phyloP scores from a whole-genome alignment of 1,284 basidiomycete genomes.

The Rugosomyces carneus region DNA sequence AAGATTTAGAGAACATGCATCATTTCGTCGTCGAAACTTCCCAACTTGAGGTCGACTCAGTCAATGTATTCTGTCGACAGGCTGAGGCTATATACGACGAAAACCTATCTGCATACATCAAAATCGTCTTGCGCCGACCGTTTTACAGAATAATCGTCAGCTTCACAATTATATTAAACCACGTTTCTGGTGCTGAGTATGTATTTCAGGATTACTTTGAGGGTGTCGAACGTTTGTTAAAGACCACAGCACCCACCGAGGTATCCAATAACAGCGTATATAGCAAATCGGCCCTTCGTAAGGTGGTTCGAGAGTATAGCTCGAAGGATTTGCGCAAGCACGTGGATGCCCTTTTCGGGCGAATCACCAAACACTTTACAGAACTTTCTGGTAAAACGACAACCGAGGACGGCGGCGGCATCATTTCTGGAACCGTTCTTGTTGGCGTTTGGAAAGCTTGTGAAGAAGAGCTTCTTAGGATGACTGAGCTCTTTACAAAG shows the following conservation, averaged over 20 bases:
- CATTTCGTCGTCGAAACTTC: conserved; percentile 82
- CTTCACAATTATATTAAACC: conserved; percentile 9
- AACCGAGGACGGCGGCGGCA: conserved; percentile 51
- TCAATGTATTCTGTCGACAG: conserved; percentile 62
- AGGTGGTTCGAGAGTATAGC: conserved; percentile 81
- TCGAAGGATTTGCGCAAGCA: conserved; percentile 85
- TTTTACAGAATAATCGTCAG: conserved; percentile 85
- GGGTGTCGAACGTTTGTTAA: conserved; percentile 81
- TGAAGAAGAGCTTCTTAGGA: conserved; percentile 71
- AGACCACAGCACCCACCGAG: conserved; percentile 77
- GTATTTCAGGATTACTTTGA: conserved; percentile 86
- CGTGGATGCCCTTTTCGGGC: conserved; percentile 82
- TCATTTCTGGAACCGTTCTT: conserved; percentile 63
- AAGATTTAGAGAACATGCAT: conserved; percentile 85
- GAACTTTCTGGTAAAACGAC: conserved; percentile 66
- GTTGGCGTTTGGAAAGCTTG: conserved; percentile 85
- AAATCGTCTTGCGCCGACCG: conserved; percentile 80
- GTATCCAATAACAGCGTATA: conserved; percentile 75
- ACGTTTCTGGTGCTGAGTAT: conserved; percentile 2
- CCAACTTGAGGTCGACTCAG: conserved; percentile 62
- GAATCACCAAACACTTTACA: conserved; percentile 95
- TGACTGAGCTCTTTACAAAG: conserved; percentile 64
- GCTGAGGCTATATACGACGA: conserved; percentile 86
- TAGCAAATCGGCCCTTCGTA: conserved; percentile 74
- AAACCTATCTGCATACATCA: conserved; percentile 81